Evolutionary conservation across 2,329 filamentous ascomycete species (phyloP).

Genomic region (Hyphodiscus sp.): DNA sequence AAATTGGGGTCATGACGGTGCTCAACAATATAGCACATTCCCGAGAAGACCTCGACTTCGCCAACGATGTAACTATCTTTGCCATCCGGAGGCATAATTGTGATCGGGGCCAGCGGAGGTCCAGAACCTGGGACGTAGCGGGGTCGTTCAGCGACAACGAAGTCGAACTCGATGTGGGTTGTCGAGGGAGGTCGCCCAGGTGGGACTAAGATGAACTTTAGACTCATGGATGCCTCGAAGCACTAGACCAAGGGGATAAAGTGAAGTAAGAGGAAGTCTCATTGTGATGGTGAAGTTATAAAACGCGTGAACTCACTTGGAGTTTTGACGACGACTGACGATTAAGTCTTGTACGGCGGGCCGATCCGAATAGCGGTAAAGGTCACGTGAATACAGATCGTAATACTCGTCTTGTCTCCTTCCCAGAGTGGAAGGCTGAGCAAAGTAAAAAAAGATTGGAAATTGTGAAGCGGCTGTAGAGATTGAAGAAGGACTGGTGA

Average conservation of each 20-base stretch:
- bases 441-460: not conserved
- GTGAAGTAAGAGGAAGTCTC: not conserved
- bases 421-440: not conserved
- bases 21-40: slow-evolving; percentile 22
- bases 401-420: not conserved
- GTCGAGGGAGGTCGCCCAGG: not conserved
- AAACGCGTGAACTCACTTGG: not conserved
- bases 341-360: not conserved
- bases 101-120: slow-evolving; percentile 41
- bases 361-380: not conserved
- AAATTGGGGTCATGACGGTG: slow-evolving; percentile 32
- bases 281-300: not conserved
- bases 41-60: slow-evolving; percentile 40
- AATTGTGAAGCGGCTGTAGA: too few relatives aligned
- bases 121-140: slow-evolving; percentile 42
- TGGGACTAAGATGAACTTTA: not conserved
- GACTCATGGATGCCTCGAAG: not conserved
- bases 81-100: slow-evolving; percentile 43
- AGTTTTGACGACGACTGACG: not conserved
- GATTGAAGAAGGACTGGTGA: too few relatives aligned
- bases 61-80: slow-evolving; percentile 49
- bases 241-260: not conserved
- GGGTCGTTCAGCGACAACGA: slow-evolving; percentile 23
- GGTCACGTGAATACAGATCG: not conserved
- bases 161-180: slow-evolving; percentile 18